These are phyloP conservation scores for Phytophthora megakarya DNA, from an alignment of 352 stramenopile species.

Conservation along the genomic window DNA sequence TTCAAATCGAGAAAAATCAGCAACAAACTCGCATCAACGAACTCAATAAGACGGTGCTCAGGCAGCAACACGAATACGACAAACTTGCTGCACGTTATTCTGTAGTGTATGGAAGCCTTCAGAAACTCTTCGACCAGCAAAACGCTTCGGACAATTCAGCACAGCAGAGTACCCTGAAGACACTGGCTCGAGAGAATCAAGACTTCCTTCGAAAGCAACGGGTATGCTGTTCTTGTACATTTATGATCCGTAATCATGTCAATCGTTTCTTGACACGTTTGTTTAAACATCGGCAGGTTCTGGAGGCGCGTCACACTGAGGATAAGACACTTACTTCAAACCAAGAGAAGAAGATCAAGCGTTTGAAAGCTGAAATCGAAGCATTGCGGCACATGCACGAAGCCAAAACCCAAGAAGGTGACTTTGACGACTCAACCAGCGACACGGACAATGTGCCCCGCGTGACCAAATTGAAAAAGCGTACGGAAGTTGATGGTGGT, in stretches of 20 bases:
- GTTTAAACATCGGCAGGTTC: constrained; percentile 32
- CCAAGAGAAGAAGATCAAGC: constrained; percentile 76
- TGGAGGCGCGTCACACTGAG: constrained; percentile 61
- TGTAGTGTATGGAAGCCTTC: constrained; percentile 54
- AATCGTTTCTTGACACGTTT: not conserved
- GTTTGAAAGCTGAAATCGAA: constrained; percentile 70
- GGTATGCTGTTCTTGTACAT: constrained; percentile 24
- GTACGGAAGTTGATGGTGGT: constrained; percentile 1
- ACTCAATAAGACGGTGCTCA: constrained; percentile 45
- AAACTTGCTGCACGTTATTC: constrained; percentile 70
- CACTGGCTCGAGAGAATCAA: constrained; percentile 71
- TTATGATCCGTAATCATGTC: not conserved
- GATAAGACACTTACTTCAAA: constrained; percentile 60
- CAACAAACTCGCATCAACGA: constrained; percentile 50
- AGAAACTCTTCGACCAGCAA: constrained; percentile 56
- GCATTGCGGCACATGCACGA: constrained; percentile 76
- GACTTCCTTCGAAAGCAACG: constrained; percentile 66
- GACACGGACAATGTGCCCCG: constrained; percentile 24
- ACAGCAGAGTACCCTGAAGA: constrained; percentile 56
- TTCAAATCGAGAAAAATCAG: constrained; percentile 43
- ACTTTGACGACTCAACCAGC: constrained; percentile 27
- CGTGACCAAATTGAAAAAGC: constrained; percentile 15
- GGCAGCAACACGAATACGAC: constrained; percentile 67
- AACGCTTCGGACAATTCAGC: constrained; percentile 10
- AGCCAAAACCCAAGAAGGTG: constrained; percentile 40